Base-by-base conservation (phyloP, 1,284 basidiomycete genomes). In the Pseudozyma pruni region DNA sequence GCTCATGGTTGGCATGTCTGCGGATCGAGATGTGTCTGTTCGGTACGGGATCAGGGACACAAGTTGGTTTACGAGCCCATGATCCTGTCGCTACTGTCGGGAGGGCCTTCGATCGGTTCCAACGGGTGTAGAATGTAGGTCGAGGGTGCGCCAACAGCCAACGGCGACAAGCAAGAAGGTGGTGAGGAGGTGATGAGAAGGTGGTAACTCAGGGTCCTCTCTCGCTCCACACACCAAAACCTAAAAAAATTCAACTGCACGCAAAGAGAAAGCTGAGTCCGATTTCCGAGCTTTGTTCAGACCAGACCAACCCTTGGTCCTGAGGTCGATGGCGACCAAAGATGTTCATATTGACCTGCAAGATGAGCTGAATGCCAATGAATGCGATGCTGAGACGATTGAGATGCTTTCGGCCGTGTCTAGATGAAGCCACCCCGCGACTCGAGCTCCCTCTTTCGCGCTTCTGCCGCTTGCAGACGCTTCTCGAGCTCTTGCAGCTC, bases 401-500 rank as follows among this genome's bases (percentile, higher is more conserved):
- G 7, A 29, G 27, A 29, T 11, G 27, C 27, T 29, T 6, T 6
- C 7, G 11, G 27, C 27, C 7, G 27, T 5, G 17, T 3, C 32
- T 64, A 71, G 20, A 71, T 35, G 17, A 61, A 57, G 17, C 62
- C 58, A 8, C 71, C 70, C 0, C 60, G 54, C 35, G 72, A 60
- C 39, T 76, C 74, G 40, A 79, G 70, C 56, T 70, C 64, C 32
- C 23, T 52, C 38, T 76, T 74, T 32, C 75, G 62, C 5, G 54
- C 63, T 43, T 80, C 79, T 9, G 79, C 77, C 9, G 63, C 75
- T 42, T 61, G 70, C 17, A 80, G 56, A 3, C 76, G 73, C 38
- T 58, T 68, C 34, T 80, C 79, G 9, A 80, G 63, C 34, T 73
- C 67, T 35, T 74, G 58, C 29, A 80, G 69, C 57, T 79, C 79